Evolutionary conservation across 148 eudicot genomes (phyloP), one percentile per base, ranked within the genome.

Genomic region (Amaranthus cruentus): DNA sequence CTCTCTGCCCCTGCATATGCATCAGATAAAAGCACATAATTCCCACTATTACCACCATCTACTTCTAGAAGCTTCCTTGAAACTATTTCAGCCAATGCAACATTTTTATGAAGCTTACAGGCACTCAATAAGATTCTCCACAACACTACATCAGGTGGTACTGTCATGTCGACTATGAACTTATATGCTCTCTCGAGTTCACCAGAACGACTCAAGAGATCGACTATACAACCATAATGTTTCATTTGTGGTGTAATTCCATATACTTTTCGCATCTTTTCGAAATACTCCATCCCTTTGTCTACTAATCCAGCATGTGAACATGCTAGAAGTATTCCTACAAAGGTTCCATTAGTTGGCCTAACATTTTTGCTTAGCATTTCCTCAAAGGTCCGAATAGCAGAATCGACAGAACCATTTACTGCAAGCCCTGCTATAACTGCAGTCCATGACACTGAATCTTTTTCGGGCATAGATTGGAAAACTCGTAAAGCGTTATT

Each of bases 201-300:
- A 7, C 94, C 94, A 55, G 89, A 77, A 21, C 94, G 90, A 78
- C 89, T 80, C 73, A 91, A 83, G 11, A 91, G 88, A 86, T 91
- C 97, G 63, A 91, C 92, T 10, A 91, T 76, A 63, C 94, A 89
- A 12, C 97, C 97, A 70, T 89, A 89, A 70, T 89, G 94, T 76
- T 88, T 91, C 86, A 86, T 85, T 80, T 89, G 83, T 13, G 97
- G 97, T 55, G 60, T 73, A 58, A 91, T 73, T 68, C 88, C 81
- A 76, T 86, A 63, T 55, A 77, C 75, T 9, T 77, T 83, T 42
- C 82, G 75, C 94, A 91, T 91, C 74, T 85, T 83, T 52, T 78
- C 65, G 63, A 89, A 88, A 63, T 76, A 82, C 18, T 80, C 81
- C 80, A 89, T 72, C 48, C 97, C 97, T 69, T 85, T 80, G 21